These are phyloP conservation scores for Termitomyces sp. DNA, from an alignment of 768 basidiomycete genomes.

Conservation along the genomic window DNA sequence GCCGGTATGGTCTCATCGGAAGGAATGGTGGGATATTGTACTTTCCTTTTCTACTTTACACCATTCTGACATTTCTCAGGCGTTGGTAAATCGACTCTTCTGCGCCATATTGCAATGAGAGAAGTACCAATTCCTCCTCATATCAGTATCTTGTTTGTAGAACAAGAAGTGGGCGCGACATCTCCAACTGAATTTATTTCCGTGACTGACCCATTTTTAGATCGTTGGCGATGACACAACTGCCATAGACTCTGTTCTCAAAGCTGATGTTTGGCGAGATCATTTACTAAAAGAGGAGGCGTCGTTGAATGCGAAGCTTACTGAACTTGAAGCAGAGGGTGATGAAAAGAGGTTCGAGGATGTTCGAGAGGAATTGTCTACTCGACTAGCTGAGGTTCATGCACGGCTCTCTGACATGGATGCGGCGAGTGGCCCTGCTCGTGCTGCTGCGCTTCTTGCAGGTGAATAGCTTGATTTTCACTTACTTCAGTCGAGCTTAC, in stretches of 20 bases:
- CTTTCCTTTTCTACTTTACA: background rate
- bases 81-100: slow-evolving; percentile 95
- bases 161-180: slow-evolving; percentile 72
- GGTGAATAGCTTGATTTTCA: slow-evolving; percentile 38
- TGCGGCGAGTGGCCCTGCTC: slow-evolving; percentile 93
- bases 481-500: background rate
- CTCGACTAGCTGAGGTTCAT: slow-evolving; percentile 86
- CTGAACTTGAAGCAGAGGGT: slow-evolving; percentile 66
- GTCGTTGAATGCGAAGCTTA: slow-evolving; percentile 67
- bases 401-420: slow-evolving; percentile 94
- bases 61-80: slow-evolving; percentile 31
- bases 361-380: slow-evolving; percentile 79
- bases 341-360: slow-evolving; percentile 83
- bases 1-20: slow-evolving; percentile 90
- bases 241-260: slow-evolving; percentile 93
- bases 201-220: slow-evolving; percentile 31
- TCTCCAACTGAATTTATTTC: background rate
- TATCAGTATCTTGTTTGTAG: slow-evolving; percentile 96
- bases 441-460: slow-evolving; percentile 86
- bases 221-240: slow-evolving; percentile 91
- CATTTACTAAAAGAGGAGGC: slow-evolving; percentile 85
- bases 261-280: slow-evolving; percentile 99
- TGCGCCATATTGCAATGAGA: slow-evolving; percentile 91
- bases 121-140: slow-evolving; percentile 93
- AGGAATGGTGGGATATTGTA: slow-evolving; percentile 58